Evolutionary conservation across 306 rosid species (phyloP), one percentile per base, ranked within the genome.

Genomic region (Boehmeria nivea): DNA sequence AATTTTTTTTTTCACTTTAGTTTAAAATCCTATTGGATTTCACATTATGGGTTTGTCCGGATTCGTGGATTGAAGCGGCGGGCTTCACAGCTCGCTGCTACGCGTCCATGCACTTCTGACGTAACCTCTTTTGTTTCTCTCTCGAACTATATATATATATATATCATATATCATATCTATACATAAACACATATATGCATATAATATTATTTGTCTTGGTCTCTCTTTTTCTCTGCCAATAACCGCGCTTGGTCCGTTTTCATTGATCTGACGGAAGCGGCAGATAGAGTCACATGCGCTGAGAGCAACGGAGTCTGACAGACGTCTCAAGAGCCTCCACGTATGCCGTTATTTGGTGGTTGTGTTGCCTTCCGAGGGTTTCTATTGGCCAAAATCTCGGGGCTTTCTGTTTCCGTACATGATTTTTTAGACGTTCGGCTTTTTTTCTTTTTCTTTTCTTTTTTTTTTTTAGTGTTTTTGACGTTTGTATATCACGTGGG

Each of bases 31-130:
- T 14, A 54, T 21, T 57, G 55, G 59, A 34, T 43, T 18, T 47
- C 21, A 33, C 56, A 44, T 5, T 42, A 74, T 64, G 71, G 61
- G 61, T 56, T 75, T 65, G 60, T 65, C 51, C 39, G 66, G 73
- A 75, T 70, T 75, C 51, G 65, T 34, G 28, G 71, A 46, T n/a
- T 39, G 59, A 76, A 71, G 74, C 79, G 83, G 79, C 59, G 51
- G 60, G 40, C 5, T 48, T 65, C 73, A 36, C 11, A 54, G 23
- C 21, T 52, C 25, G 59, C 58, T 46, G 62, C 65, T 51, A 61
- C 68, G 76, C 57, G 61, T 57, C 70, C 71, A 56, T 51, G 71
- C 73, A 65, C 3, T 20, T 34, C 42, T 77, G 76, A 72, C 62
- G 68, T 57, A 51, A 16, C 55, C 25, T 2, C 12, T 10, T 11